phyloP scores from a whole-genome alignment of 192 early-diverging fungal species.

The Mortierella hygrophila region DNA sequence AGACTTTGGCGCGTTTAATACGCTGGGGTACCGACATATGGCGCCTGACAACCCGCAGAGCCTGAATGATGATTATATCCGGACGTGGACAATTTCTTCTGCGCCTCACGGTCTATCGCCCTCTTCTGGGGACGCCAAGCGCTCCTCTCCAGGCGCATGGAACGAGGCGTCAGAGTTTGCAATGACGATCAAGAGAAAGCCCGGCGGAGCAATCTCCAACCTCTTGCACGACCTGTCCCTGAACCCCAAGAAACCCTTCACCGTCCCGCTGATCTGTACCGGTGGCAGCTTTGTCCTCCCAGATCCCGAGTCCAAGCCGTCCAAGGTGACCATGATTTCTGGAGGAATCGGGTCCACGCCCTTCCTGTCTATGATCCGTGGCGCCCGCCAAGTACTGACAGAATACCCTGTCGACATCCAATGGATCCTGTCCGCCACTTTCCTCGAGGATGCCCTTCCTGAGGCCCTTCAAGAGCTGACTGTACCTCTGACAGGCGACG shows the following conservation, averaged over 20 bases:
- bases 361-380: constrained; percentile 47
- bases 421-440: constrained; percentile 33
- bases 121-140: neutral
- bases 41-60: constrained; percentile 35
- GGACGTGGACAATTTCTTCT: constrained; percentile 49
- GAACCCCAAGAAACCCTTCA: neutral
- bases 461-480: constrained; percentile 15
- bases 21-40: constrained; percentile 43
- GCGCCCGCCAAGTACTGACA: neutral
- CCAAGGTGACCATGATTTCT: constrained; percentile 29
- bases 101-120: constrained; percentile 1
- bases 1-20: constrained; percentile 38
- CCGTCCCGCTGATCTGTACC: constrained; percentile 22
- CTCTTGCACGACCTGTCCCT: constrained; percentile 10
- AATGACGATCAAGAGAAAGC: constrained; percentile 40
- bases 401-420: constrained; percentile 17
- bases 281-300: constrained; percentile 37
- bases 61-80: constrained; percentile 51
- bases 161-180: constrained; percentile 14
- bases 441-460: constrained; percentile 16
- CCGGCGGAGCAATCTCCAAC: constrained; percentile 35
- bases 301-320: neutral
- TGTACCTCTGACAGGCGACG: neutral
- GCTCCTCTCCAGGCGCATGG: neutral
- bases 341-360: constrained; percentile 49